Conservation (phyloP, 2,329 filamentous ascomycete species). For the Lachnum nothofagi region DNA sequence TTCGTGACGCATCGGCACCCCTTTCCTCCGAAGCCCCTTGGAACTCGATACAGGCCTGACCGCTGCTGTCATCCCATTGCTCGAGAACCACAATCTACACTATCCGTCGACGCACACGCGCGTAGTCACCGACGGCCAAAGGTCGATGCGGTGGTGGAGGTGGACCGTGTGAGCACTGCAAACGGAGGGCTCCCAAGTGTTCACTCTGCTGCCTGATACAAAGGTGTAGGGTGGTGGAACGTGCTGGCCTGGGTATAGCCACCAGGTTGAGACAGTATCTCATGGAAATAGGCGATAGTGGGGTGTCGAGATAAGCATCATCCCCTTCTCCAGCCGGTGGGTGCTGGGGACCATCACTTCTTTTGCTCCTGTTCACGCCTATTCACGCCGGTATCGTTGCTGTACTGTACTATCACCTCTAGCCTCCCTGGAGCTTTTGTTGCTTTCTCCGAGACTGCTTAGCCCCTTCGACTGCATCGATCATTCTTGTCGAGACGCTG, state of each 20-base stretch:
- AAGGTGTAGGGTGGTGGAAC: conserved; percentile 1
- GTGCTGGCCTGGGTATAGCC: conserved; percentile 3
- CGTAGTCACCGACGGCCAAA: conserved; percentile 25
- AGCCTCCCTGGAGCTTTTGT: too few species aligned
- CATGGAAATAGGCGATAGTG: background rate
- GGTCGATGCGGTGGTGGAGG: conserved; percentile 30
- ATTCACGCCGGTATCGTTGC: too few species aligned
- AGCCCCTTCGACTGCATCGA: background rate
- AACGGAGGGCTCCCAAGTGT: conserved; percentile 8
- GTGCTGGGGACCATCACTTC: background rate
- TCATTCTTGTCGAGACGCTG: background rate
- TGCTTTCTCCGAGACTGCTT: too few species aligned
- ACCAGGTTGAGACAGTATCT: background rate
- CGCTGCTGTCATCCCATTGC: background rate
- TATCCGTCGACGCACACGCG: conserved; percentile 31
- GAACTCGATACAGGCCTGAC: background rate
- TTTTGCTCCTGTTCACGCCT: too few species aligned
- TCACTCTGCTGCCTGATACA: conserved; percentile 13
- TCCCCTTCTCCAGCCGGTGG: background rate
- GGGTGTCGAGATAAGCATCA: background rate
- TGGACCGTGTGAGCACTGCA: conserved; percentile 20
- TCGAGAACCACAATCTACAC: conserved; percentile 32
- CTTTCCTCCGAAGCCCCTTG: background rate
- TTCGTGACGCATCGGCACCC: background rate
- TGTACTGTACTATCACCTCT: too few species aligned